Evolutionary conservation across 192 early-diverging fungal species (phyloP).

Genomic region (Linnemannia hyalina): DNA sequence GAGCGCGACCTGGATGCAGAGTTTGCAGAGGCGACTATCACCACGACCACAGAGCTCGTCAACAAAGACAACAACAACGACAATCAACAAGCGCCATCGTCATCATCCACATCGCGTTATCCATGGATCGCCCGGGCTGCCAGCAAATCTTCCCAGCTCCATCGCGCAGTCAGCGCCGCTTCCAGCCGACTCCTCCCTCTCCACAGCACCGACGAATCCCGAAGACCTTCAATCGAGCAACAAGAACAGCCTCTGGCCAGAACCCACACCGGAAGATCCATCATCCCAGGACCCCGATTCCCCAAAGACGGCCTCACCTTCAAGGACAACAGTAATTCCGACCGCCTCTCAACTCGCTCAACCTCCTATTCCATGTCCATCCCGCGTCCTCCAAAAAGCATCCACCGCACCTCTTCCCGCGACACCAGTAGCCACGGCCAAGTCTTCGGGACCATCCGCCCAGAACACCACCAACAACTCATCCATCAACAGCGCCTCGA

Average conservation of each 20-base stretch:
- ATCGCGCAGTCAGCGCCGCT: background rate
- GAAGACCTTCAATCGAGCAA: slow-evolving; percentile 4
- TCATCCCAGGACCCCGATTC: background rate
- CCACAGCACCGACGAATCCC: background rate
- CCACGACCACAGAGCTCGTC: background rate
- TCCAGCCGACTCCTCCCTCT: background rate
- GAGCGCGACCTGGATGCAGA: background rate
- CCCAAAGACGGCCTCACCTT: background rate
- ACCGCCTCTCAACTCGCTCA: background rate
- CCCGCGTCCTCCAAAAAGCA: background rate
- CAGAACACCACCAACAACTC: slow-evolving; percentile 26
- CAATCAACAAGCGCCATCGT: background rate
- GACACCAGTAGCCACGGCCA: background rate
- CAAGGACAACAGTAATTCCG: background rate
- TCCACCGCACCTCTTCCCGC: background rate
- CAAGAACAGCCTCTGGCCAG: slow-evolving; percentile 6
- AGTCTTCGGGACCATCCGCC: slow-evolving; percentile 16
- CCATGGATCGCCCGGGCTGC: background rate
- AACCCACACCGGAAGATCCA: too few relatives aligned
- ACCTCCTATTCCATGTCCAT: background rate
- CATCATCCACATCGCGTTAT: background rate
- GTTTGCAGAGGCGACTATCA: background rate
- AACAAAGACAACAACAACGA: too few relatives aligned
- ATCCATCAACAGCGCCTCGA: slow-evolving; percentile 9
- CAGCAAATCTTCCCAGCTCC: background rate